Base-by-base conservation (phyloP, 202 grass and related monocot species). In the Elaeis oleifera region DNA sequence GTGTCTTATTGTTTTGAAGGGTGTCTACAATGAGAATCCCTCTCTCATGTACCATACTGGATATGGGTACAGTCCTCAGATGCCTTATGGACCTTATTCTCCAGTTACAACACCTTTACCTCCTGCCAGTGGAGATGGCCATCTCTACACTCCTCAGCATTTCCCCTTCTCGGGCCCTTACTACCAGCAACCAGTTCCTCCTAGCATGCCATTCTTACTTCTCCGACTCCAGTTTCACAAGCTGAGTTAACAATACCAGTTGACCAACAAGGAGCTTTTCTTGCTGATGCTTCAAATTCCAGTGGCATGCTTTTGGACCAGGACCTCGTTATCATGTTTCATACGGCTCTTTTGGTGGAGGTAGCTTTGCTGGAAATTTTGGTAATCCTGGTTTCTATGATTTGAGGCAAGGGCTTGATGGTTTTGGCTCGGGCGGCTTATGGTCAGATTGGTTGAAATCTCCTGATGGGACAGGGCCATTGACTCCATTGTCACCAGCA, bases 181-280 rank as follows among this genome's bases (percentile, higher is more conserved):
- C 67, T 81, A 78, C 55, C 85, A 89, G 76, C 80, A 67, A 64
- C 76, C 80, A 1, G 64, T 69, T 66, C 77, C 80, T 78, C 80
- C 81, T 57, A 84, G 74, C 67, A 75, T 78, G 74, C 74, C 77
- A 53, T 84, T 60, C 80, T 78, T 48, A 87, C 68, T 63, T 78
- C 77, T 25, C 61, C 58, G 22, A 52, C 74, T 65, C 66, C 77
- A 52, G 67, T 78, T 21, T 84, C 81, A 54, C 85, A 89, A 75
- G 57, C 56, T 59, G 85, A 88, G 28, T 70, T 65, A 71, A 80
- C 80, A 77, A 22, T 81, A 64, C 51, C 24, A 18, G 6, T 54
- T 54, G 64, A 52, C 29, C 85, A 79, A 60, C 80, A 68, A 75
- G 80, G 83, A 16, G 77, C 80, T 64, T 78, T 65, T 68, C 74